Conservation (phyloP, 2,329 filamentous ascomycete genomes). For the Plectosphaerella sp. region DNA sequence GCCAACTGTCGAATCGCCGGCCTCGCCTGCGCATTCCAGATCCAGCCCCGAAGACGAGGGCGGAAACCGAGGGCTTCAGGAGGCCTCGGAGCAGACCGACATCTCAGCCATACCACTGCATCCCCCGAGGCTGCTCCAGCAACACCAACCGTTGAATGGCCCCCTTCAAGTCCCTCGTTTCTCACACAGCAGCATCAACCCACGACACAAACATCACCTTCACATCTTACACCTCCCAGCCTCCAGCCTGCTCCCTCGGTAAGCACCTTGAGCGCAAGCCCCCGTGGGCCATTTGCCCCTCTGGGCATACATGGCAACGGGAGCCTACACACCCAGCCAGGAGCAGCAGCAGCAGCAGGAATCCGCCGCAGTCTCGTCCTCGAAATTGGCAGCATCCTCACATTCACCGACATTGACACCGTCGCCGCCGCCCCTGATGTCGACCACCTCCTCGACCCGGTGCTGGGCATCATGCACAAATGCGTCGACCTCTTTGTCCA, state of each 20-base stretch:
- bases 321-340: background rate
- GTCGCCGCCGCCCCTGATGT: background rate
- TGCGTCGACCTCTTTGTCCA: slow-evolving; percentile 8
- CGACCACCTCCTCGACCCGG: background rate
- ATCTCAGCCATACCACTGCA: background rate
- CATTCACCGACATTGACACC: background rate
- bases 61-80: background rate
- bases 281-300: background rate
- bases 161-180: background rate
- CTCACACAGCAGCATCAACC: background rate
- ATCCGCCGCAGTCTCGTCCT: background rate
- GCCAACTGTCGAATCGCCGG: background rate
- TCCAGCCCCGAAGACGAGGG: background rate
- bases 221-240: background rate
- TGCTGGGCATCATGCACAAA: background rate
- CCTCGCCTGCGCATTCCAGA: background rate
- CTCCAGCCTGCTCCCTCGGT: background rate
- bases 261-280: background rate
- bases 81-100: background rate
- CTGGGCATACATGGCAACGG: background rate
- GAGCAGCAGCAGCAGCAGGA: background rate
- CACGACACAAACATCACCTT: background rate
- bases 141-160: background rate
- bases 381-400: background rate
- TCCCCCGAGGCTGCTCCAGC: background rate